Percentiles rank a stretch among this genome's conserved stretches.
phyloP scores from a whole-genome alignment of 2,329 filamentous ascomycete genomes.

The Penicillium sp. region DNA sequence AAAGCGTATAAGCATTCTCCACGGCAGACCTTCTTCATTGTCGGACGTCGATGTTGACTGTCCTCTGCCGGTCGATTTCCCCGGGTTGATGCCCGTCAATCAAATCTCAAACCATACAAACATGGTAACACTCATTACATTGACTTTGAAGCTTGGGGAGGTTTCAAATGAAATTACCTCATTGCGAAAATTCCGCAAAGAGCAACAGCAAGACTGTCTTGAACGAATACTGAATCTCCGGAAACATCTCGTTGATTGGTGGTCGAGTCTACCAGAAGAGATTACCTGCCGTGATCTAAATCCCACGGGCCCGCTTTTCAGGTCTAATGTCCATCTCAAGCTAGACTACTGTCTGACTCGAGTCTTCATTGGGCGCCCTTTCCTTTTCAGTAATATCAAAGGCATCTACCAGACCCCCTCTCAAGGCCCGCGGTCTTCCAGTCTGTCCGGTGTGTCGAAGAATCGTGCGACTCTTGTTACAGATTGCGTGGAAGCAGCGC shows the following conservation, averaged over 20 bases:
- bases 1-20: conserved; percentile 56
- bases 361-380: conserved; percentile 55
- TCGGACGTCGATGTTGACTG: conserved; percentile 54
- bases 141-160: conserved; percentile 43
- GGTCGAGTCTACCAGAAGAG: conserved; percentile 40
- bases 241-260: conserved; percentile 44
- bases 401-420: conserved; percentile 24
- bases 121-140: conserved; percentile 49
- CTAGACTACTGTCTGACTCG: conserved; percentile 54
- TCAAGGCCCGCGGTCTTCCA: conserved; percentile 24
- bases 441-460: conserved; percentile 35
- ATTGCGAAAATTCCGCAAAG: conserved; percentile 39
- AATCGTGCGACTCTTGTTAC: conserved; percentile 45
- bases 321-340: conserved; percentile 52
- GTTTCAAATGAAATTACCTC: conserved; percentile 43
- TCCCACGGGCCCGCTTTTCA: conserved; percentile 43
- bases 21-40: conserved; percentile 56
- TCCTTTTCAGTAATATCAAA: conserved; percentile 48
- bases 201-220: conserved; percentile 42
- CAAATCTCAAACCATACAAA: conserved; percentile 47
- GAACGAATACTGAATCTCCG: conserved; percentile 40
- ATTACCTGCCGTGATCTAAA: conserved; percentile 43
- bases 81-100: conserved; percentile 43
- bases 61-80: conserved; percentile 50
- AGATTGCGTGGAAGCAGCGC: conserved; percentile 54